Conservation (phyloP, 768 basidiomycete genomes). For the Rhizopogon salebrosus region DNA sequence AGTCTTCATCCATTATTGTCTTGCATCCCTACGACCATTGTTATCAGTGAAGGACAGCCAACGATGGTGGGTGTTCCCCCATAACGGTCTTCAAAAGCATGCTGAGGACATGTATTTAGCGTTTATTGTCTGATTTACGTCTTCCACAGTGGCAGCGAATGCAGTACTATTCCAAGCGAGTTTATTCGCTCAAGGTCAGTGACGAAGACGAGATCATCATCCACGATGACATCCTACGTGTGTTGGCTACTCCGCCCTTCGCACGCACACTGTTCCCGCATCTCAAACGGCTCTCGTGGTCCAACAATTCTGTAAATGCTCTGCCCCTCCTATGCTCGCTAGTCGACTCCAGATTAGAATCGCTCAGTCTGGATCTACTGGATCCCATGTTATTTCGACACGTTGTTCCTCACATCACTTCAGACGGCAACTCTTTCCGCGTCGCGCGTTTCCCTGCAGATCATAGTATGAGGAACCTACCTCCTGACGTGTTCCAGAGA, state of each 20-base stretch:
- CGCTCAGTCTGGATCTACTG: background rate
- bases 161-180: background rate
- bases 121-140: background rate
- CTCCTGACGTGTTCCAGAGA: background rate
- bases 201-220: background rate
- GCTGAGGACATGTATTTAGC: background rate
- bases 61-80: background rate
- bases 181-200: background rate
- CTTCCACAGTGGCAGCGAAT: background rate
- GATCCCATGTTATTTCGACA: background rate
- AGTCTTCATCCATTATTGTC: background rate
- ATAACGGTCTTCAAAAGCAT: background rate
- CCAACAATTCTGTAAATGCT: background rate
- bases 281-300: conserved; percentile 1
- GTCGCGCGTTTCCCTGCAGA: background rate
- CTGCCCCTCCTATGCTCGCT: background rate
- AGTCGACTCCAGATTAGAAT: background rate
- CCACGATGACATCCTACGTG: background rate
- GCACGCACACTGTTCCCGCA: background rate
- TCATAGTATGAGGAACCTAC: background rate
- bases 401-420: background rate
- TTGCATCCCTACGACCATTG: background rate
- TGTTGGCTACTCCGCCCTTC: background rate
- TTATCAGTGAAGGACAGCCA: background rate
- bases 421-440: background rate